Conservation (phyloP, 2,329 filamentous ascomycete genomes). For the Drechslerella coelobrocha region DNA sequence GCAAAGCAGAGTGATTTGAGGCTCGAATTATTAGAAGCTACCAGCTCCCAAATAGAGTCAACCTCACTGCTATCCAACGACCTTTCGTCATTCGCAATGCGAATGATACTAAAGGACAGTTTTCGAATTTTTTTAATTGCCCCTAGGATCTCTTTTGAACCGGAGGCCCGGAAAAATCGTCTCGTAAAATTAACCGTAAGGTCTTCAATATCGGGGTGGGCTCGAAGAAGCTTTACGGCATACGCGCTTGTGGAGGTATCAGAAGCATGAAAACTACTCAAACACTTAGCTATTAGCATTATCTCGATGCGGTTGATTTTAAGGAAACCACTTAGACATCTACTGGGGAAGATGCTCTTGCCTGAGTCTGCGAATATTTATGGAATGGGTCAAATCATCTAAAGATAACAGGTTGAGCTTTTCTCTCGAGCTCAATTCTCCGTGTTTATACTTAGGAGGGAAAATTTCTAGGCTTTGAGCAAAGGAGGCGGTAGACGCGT, state of each 20-base stretch:
- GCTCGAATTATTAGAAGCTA: constrained; percentile 12
- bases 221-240: background rate
- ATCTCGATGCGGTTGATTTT: background rate
- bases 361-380: constrained; percentile 9
- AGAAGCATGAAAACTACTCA: constrained; percentile 10
- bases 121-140: background rate
- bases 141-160: constrained; percentile 3
- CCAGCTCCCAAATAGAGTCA: constrained; percentile 6
- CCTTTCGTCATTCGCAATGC: background rate
- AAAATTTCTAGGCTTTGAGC: constrained; percentile 11
- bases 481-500: background rate
- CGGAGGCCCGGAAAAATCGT: background rate
- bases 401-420: background rate
- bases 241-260: constrained; percentile 3
- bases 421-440: background rate
- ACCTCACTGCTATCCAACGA: background rate
- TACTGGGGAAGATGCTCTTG: background rate
- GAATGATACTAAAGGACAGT: constrained; percentile 2
- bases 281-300: constrained; percentile 8
- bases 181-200: constrained; percentile 11
- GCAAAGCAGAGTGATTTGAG: constrained; percentile 7
- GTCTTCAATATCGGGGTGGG: constrained; percentile 5
- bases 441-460: background rate
- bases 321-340: background rate
- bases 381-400: constrained; percentile 3